Evolutionary conservation across 2,329 filamentous ascomycete genomes (phyloP).

Genomic region (Diaporthe batatas): DNA sequence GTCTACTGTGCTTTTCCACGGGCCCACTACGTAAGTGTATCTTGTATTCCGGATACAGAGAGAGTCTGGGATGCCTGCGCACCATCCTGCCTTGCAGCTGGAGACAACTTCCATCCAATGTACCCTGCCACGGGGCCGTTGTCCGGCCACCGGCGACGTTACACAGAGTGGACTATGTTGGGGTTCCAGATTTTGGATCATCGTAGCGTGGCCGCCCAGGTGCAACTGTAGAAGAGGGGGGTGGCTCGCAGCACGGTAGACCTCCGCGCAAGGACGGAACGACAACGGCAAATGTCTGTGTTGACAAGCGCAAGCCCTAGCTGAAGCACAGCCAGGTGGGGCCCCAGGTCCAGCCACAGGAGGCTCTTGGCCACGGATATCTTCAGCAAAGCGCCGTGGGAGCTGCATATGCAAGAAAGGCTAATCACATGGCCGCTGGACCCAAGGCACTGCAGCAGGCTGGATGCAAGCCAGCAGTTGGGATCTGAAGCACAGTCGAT

Average conservation of each 20-base stretch:
- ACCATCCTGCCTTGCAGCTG: constrained; percentile 21
- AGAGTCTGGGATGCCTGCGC: neutral
- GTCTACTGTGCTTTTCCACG: neutral
- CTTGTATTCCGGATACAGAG: neutral
- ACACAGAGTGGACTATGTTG: constrained; percentile 11
- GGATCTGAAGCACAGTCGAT: constrained; percentile 32
- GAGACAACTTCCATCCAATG: neutral
- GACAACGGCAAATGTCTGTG: constrained; percentile 15
- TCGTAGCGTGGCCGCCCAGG: constrained; percentile 1
- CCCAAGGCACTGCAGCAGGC: constrained; percentile 23
- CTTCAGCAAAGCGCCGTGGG: constrained; percentile 30
- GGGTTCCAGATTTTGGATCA: constrained; percentile 13
- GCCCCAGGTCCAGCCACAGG: constrained; percentile 28
- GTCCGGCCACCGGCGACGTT: constrained; percentile 12
- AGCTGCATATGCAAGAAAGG: constrained; percentile 36
- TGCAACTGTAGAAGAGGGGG: neutral
- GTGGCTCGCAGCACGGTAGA: neutral
- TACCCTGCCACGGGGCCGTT: constrained; percentile 9
- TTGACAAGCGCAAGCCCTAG: constrained; percentile 7
- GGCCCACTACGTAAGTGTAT: neutral
- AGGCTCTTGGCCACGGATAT: constrained; percentile 30
- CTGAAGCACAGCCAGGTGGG: constrained; percentile 11
- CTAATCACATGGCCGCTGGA: constrained; percentile 21
- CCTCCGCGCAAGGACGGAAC: neutral
- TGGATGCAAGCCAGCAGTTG: constrained; percentile 24